Evolutionary conservation across 495 filamentous ascomycete species (phyloP).

Genomic region (Neurospora sp.): DNA sequence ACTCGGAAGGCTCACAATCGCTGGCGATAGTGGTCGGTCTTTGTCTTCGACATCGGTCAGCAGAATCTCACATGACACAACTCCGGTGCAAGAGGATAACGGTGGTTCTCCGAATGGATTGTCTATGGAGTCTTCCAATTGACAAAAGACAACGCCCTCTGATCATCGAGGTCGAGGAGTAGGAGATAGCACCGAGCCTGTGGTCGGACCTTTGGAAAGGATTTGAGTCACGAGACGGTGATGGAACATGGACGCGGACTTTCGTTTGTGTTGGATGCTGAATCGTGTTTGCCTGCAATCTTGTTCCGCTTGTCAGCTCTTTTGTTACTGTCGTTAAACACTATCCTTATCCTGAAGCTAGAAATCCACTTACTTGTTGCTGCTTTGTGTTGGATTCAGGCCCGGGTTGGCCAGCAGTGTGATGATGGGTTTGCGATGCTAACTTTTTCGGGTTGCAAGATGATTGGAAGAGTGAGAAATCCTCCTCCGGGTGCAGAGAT

Average conservation of each 20-base stretch:
- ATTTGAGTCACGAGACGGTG: too few relatives aligned
- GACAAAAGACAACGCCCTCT: neutral
- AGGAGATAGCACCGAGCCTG: neutral
- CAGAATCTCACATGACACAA: neutral
- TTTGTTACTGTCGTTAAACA: neutral
- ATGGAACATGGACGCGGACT: neutral
- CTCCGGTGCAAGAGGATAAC: rapidly evolving
- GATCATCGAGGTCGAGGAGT: neutral
- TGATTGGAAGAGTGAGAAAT: neutral
- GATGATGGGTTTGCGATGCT: neutral
- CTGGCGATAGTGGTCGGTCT: neutral
- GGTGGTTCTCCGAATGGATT: neutral
- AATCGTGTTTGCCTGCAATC: neutral
- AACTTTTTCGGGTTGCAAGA: neutral
- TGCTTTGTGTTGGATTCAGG: neutral
- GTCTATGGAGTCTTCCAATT: neutral
- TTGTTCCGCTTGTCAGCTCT: neutral
- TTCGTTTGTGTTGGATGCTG: neutral
- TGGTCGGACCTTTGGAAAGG: neutral
- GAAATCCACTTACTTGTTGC: neutral
- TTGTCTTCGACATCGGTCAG: neutral
- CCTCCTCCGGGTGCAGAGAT: neutral
- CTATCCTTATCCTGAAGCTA: neutral
- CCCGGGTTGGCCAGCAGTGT: neutral
- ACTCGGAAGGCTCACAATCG: neutral